A percentile compares a stretch with the other conserved stretches of the same genome.
Evolutionary conservation across 2,329 filamentous ascomycete genomes (phyloP).

Genomic region (Phialocephala sp.): DNA sequence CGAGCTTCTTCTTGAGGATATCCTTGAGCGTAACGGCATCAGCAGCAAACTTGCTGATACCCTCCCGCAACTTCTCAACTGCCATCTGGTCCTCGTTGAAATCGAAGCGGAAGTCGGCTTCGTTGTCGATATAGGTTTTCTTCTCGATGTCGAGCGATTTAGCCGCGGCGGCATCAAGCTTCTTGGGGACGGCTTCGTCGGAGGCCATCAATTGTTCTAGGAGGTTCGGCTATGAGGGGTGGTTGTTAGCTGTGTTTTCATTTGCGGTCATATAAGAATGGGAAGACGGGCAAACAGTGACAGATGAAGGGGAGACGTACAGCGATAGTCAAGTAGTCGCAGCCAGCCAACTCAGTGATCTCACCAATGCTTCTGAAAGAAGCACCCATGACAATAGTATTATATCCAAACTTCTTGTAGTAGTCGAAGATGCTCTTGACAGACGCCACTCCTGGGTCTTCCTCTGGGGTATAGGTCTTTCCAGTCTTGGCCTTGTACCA

Average conservation of each 20-base stretch:
- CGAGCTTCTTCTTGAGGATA: conserved; percentile 86
- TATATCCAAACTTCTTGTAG: conserved; percentile 99
- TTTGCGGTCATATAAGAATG: too few species aligned
- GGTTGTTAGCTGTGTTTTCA: conserved; percentile 16
- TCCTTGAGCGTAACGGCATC: conserved; percentile 94
- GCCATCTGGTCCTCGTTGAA: conserved; percentile 99
- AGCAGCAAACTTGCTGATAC: conserved; percentile 98
- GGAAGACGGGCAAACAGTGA: too few species aligned
- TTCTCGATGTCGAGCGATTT: conserved; percentile 76
- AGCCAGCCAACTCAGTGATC: conserved; percentile 97
- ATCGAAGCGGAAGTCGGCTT: conserved; percentile 93
- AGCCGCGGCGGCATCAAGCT: conserved; percentile 78
- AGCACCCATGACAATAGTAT: conserved; percentile 99
- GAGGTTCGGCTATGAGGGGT: conserved; percentile 72
- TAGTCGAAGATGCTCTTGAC: conserved; percentile 98
- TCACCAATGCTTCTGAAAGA: conserved; percentile 96
- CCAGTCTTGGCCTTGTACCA: conserved; percentile 98
- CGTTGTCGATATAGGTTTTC: conserved; percentile 89
- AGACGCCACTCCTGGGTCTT: conserved; percentile 95
- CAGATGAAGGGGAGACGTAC: conserved; percentile 68
- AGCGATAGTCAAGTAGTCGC: conserved; percentile 98
- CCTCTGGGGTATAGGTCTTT: conserved; percentile 87
- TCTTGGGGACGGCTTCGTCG: conserved; percentile 81
- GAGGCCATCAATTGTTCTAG: conserved; percentile 95
- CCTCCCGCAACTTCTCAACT: conserved; percentile 98